phyloP scores from a whole-genome alignment of 2,329 filamentous ascomycete species.

The Fusarium sp. region DNA sequence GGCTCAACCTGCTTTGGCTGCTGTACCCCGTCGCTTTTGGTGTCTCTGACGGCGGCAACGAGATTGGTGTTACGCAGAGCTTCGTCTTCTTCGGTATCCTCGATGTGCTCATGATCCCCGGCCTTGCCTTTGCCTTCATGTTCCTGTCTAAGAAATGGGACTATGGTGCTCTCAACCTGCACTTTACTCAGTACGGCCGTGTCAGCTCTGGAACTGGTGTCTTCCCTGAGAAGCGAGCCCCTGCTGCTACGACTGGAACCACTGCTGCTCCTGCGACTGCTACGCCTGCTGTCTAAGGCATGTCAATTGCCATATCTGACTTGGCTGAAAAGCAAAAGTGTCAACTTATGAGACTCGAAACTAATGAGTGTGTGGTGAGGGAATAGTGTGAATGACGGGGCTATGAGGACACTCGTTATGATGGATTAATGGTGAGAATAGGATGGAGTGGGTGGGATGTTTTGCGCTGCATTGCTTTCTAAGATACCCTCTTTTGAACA shows the following conservation, averaged over 20 bases:
- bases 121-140: constrained; percentile 60
- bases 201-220: constrained; percentile 58
- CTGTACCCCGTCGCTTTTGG: constrained; percentile 67
- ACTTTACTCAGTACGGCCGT: constrained; percentile 70
- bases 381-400: neutral
- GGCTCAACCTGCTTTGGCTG: constrained; percentile 67
- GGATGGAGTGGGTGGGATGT: neutral
- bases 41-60: constrained; percentile 39
- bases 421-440: neutral
- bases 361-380: neutral
- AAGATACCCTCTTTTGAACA: constrained; percentile 46
- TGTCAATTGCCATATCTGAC: neutral
- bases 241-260: constrained; percentile 18
- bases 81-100: constrained; percentile 64
- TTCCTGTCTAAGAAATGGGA: constrained; percentile 65
- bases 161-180: constrained; percentile 64
- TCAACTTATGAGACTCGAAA: neutral
- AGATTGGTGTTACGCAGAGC: constrained; percentile 36
- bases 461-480: constrained; percentile 8
- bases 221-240: constrained; percentile 62
- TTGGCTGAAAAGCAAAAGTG: neutral
- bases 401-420: neutral
- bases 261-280: constrained; percentile 20
- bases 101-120: constrained; percentile 63
- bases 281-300: constrained; percentile 29